Percentiles rank a stretch among this genome's conserved stretches.
These are phyloP conservation scores for Spergularia marina DNA, from an alignment of 148 eudicot genomes.

Conservation along the genomic window DNA sequence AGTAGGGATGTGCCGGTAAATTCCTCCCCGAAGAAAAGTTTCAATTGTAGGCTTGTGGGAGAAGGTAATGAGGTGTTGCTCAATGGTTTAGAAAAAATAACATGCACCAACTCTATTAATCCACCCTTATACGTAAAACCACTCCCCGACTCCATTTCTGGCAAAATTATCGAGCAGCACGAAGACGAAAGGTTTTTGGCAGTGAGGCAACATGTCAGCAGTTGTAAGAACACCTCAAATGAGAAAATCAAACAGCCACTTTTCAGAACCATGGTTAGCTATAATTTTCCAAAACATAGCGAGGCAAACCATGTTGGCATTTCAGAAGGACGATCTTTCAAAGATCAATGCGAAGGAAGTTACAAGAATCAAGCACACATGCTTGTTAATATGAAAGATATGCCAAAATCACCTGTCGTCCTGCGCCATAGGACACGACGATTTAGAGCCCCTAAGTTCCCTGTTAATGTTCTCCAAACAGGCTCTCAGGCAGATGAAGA, in stretches of 20 bases:
- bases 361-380: conserved; percentile 32
- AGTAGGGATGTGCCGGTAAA: conserved; percentile 35
- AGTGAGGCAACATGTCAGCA: background rate
- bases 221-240: conserved; percentile 8
- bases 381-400: conserved; percentile 26
- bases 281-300: conserved; percentile 1
- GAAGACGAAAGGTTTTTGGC: conserved; percentile 6
- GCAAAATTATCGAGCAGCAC: conserved; percentile 26
- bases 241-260: background rate
- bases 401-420: conserved; percentile 30
- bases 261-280: background rate
- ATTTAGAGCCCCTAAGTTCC: conserved; percentile 38
- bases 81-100: conserved; percentile 21
- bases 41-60: conserved; percentile 20
- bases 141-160: conserved; percentile 16
- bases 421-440: conserved; percentile 30
- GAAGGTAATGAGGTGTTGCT: conserved; percentile 23
- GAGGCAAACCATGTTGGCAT: conserved; percentile 12
- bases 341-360: conserved; percentile 23
- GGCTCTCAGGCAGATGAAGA: conserved; percentile 26
- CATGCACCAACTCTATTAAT: conserved; percentile 16
- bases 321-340: conserved; percentile 14
- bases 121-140: conserved; percentile 7
- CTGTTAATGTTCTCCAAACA: conserved; percentile 22
- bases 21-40: conserved; percentile 24